These are phyloP conservation scores for Zygosaccharomyces pseudobailii DNA, from an alignment of 1,139 yeast species.

Conservation along the genomic window DNA sequence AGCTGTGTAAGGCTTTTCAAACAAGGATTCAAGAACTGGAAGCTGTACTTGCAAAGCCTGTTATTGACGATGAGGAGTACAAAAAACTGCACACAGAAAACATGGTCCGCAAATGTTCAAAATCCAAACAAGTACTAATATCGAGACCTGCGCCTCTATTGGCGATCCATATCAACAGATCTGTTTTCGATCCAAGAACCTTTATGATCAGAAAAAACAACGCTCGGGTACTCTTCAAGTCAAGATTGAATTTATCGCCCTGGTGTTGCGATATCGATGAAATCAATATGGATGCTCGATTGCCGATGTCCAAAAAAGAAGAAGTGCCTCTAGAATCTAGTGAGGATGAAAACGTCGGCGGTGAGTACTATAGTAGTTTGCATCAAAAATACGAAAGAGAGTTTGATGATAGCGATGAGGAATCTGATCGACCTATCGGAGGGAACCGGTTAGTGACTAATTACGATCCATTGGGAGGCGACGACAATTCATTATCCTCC, in stretches of 20 bases:
- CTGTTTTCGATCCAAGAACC: conserved; percentile 84
- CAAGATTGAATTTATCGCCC: conserved; percentile 57
- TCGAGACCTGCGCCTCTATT: conserved; percentile 82
- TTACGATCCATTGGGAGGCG: conserved; percentile 31
- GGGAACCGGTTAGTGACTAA: conserved; percentile 18
- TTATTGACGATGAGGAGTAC: conserved; percentile 76
- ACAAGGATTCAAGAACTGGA: conserved; percentile 54
- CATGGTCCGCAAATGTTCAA: conserved; percentile 69
- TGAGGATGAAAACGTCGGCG: conserved; percentile 32
- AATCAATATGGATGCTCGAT: conserved; percentile 74
- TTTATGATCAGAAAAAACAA: conserved; percentile 80
- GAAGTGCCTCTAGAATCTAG: conserved; percentile 25
- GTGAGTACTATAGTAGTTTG: conserved; percentile 29
- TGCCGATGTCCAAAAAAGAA: conserved; percentile 63
- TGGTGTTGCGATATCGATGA: conserved; percentile 68
- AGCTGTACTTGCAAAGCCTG: conserved; percentile 54
- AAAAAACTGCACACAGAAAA: conserved; percentile 68
- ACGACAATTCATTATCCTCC: conserved; percentile 17
- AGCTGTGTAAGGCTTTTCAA: conserved; percentile 44
- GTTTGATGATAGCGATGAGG: conserved; percentile 34
- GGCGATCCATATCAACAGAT: conserved; percentile 82
- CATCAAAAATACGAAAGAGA: conserved; percentile 32
- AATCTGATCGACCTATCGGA: conserved; percentile 14
- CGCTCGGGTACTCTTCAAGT: conserved; percentile 74
- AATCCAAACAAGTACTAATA: conserved; percentile 75